Percentiles rank a stretch among this genome's conserved stretches.
phyloP scores from a whole-genome alignment of 148 eudicot genomes.

The Chenopodium berlandieri region DNA sequence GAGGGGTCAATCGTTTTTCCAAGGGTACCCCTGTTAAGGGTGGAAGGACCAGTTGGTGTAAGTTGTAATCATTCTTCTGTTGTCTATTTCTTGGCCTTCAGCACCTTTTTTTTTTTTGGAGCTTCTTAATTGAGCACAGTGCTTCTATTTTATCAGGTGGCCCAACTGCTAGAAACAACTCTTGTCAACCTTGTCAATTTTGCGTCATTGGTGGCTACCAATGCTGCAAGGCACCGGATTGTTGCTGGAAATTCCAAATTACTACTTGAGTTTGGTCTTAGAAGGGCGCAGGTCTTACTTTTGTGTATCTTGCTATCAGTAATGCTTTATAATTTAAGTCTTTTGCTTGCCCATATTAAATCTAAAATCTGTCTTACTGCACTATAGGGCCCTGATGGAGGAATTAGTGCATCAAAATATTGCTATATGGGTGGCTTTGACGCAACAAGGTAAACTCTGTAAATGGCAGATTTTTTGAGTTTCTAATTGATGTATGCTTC shows the following conservation, averaged over 20 bases:
- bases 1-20: slow-evolving; percentile 94
- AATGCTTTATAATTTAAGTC: not conserved
- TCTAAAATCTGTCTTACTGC: not conserved
- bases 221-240: slow-evolving; percentile 97
- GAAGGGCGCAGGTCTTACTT: slow-evolving; percentile 81
- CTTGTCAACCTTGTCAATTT: slow-evolving; percentile 89
- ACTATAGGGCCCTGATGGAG: slow-evolving; percentile 94
- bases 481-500: not conserved
- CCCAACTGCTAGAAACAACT: slow-evolving; percentile 90
- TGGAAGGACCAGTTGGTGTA: slow-evolving; percentile 94
- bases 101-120: not conserved
- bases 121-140: not conserved
- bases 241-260: slow-evolving; percentile 87
- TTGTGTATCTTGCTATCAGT: slow-evolving; percentile 8
- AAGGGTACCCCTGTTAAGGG: slow-evolving; percentile 77
- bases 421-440: slow-evolving; percentile 98
- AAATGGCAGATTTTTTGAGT: not conserved
- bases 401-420: slow-evolving; percentile 84
- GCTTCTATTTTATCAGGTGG: slow-evolving; percentile 51
- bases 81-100: slow-evolving; percentile 11
- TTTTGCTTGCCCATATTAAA: not conserved
- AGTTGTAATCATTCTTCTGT: slow-evolving; percentile 35
- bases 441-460: slow-evolving; percentile 71
- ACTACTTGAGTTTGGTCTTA: slow-evolving; percentile 92
- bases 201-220: slow-evolving; percentile 91